Evolutionary conservation across 2,329 filamentous ascomycete species (phyloP).

Genomic region (Diplodia mutila): DNA sequence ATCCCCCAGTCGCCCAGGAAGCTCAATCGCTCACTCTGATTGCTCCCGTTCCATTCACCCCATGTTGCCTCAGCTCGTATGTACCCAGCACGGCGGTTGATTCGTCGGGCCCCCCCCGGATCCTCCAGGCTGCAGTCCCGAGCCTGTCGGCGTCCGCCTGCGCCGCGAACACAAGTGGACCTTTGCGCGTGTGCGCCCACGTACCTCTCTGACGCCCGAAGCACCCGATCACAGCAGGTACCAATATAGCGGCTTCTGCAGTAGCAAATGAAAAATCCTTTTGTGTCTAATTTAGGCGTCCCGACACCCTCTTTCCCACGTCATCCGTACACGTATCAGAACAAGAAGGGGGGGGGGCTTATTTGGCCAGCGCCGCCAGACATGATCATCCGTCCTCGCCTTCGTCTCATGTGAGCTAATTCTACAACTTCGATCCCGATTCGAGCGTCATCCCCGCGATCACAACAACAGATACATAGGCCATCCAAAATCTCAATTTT

Average conservation of each 20-base stretch:
- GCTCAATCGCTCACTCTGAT: neutral
- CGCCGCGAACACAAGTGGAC: constrained; percentile 1
- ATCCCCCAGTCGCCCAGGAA: constrained; percentile 2
- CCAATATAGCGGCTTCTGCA: neutral
- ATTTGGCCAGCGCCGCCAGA: constrained; percentile 1
- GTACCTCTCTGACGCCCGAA: neutral
- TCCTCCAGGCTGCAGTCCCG: constrained; percentile 1
- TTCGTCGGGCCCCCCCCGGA: constrained; percentile 8
- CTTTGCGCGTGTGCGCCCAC: neutral
- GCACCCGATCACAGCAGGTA: neutral
- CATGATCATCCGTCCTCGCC: constrained; percentile 19
- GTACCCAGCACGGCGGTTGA: neutral
- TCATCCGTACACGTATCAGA: constrained; percentile 12
- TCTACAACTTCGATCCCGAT: constrained; percentile 5
- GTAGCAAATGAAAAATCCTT: constrained; percentile 2
- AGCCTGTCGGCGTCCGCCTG: neutral
- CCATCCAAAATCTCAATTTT: neutral
- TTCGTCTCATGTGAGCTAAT: constrained; percentile 14
- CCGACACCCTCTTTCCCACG: constrained; percentile 1
- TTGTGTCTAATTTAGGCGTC: neutral
- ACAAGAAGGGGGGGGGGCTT: neutral
- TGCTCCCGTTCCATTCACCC: neutral
- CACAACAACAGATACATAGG: constrained; percentile 2
- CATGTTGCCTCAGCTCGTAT: neutral
- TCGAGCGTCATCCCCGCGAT: neutral